Evolutionary conservation across 129 eudicot species (phyloP).

Genomic region (Chrysanthemum seticuspe): DNA sequence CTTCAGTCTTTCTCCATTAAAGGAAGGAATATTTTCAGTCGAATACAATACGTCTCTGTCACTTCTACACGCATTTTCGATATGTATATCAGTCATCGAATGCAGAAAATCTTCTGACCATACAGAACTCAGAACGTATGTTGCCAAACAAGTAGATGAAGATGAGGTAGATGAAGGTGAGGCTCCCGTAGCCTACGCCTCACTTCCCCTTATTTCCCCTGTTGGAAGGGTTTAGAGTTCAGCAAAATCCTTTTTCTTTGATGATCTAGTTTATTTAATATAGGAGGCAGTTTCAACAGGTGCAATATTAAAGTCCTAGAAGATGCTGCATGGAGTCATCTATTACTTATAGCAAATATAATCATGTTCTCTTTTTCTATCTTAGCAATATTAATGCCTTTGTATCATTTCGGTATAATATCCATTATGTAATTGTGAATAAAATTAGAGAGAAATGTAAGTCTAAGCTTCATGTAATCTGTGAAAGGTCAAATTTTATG

Average conservation of each 20-base stretch:
- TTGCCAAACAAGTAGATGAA: conserved; percentile 25
- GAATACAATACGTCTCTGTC: conserved; percentile 61
- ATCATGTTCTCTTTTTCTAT: background rate
- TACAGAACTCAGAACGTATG: conserved; percentile 26
- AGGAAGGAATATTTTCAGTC: conserved; percentile 65
- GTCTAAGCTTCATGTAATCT: conserved; percentile 5
- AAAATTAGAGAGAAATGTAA: conserved; percentile 2
- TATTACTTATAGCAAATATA: conserved; percentile 6
- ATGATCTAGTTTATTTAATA: conserved; percentile 16
- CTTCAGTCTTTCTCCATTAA: conserved; percentile 53
- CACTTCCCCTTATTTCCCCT: conserved; percentile 35
- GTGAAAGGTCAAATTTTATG: too few relatives aligned
- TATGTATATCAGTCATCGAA: conserved; percentile 55
- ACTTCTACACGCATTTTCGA: conserved; percentile 68
- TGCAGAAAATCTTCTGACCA: conserved; percentile 41
- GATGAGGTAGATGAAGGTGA: conserved; percentile 17
- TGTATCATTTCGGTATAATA: background rate
- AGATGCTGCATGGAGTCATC: conserved; percentile 12
- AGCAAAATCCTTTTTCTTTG: background rate
- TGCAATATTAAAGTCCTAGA: conserved; percentile 1
- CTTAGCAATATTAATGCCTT: background rate
- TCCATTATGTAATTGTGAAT: conserved; percentile 3
- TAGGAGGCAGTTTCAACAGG: conserved; percentile 16
- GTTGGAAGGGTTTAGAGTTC: conserved; percentile 27
- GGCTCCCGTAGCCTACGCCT: conserved; percentile 34